These are phyloP conservation scores for Gaertneriomyces semiglobifer DNA, from an alignment of 192 early-diverging fungal genomes.

Conservation along the genomic window DNA sequence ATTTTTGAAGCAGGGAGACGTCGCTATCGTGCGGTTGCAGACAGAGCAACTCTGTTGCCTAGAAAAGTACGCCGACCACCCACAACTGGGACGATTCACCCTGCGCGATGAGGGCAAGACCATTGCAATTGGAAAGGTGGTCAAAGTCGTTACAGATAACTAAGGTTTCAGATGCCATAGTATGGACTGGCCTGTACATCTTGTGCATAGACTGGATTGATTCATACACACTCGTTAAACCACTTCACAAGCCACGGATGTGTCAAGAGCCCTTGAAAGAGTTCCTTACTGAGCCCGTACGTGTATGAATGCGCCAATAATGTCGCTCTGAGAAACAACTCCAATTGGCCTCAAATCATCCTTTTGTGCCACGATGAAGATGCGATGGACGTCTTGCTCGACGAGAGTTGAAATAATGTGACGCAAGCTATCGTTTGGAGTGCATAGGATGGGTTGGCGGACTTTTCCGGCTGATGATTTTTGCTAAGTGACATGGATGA, in stretches of 20 bases:
- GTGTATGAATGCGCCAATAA: conserved; percentile 41
- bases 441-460: conserved; percentile 6
- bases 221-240: too few species aligned
- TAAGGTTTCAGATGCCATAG: neutral
- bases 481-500: conserved; percentile 1
- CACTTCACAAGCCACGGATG: too few species aligned
- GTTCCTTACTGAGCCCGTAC: conserved; percentile 3
- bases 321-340: conserved; percentile 59
- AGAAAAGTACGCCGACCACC: conserved; percentile 80
- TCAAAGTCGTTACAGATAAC: conserved; percentile 55
- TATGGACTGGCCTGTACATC: too few species aligned
- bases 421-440: conserved; percentile 34
- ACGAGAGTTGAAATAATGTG: conserved; percentile 39
- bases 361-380: conserved; percentile 51
- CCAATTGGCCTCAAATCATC: conserved; percentile 38
- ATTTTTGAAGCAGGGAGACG: conserved; percentile 92
- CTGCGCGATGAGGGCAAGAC: conserved; percentile 93
- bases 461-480: neutral
- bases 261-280: neutral
- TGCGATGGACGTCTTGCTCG: conserved; percentile 50
- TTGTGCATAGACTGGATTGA: too few species aligned
- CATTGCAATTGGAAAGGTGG: conserved; percentile 92
- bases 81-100: conserved; percentile 96
- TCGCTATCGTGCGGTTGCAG: conserved; percentile 83
- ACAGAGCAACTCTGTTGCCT: conserved; percentile 72